phyloP scores from a whole-genome alignment of 306 rosid species.

The Pyrus betulifolia region DNA sequence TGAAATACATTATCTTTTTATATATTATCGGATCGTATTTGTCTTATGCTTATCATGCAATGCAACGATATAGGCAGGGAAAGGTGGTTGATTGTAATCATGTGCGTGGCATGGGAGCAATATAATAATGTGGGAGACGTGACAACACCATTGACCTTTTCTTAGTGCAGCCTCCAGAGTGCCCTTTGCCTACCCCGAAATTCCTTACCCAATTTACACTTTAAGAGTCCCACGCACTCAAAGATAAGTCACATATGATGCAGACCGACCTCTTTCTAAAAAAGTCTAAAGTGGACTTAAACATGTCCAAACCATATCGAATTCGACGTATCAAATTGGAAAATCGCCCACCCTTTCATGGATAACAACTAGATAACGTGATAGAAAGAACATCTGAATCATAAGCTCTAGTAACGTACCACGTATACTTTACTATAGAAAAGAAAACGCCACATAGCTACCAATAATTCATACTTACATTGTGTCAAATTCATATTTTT shows the following conservation, averaged over 20 bases:
- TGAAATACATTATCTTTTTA: no score
- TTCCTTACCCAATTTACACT: background rate
- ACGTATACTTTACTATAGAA: no score
- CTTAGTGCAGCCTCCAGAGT: constrained; percentile 5
- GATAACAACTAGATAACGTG: background rate
- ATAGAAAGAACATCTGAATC: no score
- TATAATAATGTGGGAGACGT: constrained; percentile 11
- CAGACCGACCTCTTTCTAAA: background rate
- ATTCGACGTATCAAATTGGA: no score
- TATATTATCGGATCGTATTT: no score
- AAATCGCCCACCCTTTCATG: no score
- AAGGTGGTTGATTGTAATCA: constrained; percentile 2
- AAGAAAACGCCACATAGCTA: no score
- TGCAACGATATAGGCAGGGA: background rate
- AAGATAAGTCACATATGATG: background rate
- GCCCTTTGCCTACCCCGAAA: background rate
- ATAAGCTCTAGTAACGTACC: background rate
- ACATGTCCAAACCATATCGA: no score
- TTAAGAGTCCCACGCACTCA: background rate
- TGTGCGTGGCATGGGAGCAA: constrained; percentile 21
- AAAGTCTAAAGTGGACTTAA: background rate
- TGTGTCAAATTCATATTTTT: background rate
- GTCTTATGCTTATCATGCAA: background rate
- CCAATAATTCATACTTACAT: background rate
- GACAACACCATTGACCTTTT: background rate